phyloP scores from a whole-genome alignment of 345 rosid species.

The Syzygium aromaticum region DNA sequence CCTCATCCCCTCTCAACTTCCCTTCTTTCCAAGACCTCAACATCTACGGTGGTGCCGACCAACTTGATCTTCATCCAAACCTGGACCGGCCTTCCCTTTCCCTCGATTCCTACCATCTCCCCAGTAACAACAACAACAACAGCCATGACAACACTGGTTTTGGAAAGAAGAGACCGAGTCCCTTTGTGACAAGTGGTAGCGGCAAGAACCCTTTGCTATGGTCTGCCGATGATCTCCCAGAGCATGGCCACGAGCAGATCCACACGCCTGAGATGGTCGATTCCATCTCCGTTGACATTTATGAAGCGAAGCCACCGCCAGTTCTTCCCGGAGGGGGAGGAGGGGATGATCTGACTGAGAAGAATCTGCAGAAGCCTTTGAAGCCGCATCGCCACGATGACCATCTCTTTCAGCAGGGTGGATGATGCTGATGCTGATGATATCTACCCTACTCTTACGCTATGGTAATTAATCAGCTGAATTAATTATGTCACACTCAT shows the following conservation, averaged over 20 bases:
- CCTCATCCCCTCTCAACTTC: conserved; percentile 36
- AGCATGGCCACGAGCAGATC: conserved; percentile 38
- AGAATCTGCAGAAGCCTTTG: conserved; percentile 32
- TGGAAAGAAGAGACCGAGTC: conserved; percentile 59
- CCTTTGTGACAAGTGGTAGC: conserved; percentile 25
- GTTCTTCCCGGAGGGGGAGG: conserved; percentile 14
- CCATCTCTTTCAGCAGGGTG: conserved; percentile 35
- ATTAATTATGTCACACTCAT: background rate
- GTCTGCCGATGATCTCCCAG: conserved; percentile 71
- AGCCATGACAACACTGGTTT: conserved; percentile 28
- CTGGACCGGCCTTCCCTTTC: conserved; percentile 51
- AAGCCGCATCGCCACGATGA: conserved; percentile 58
- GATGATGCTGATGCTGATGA: conserved; percentile 45
- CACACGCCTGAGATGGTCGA: conserved; percentile 52
- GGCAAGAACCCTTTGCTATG: conserved; percentile 73
- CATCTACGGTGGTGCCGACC: conserved; percentile 55
- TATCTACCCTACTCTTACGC: background rate
- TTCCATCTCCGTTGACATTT: conserved; percentile 52
- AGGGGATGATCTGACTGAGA: conserved; percentile 18
- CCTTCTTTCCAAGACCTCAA: conserved; percentile 92
- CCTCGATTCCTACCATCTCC: conserved; percentile 3
- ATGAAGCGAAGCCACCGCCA: conserved; percentile 58
- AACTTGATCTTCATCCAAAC: conserved; percentile 39
- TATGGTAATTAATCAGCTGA: background rate
- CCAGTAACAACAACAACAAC: conserved; percentile 11